Evolutionary conservation across 352 stramenopile species (phyloP).

Genomic region (Peronosclerospora sorghi): DNA sequence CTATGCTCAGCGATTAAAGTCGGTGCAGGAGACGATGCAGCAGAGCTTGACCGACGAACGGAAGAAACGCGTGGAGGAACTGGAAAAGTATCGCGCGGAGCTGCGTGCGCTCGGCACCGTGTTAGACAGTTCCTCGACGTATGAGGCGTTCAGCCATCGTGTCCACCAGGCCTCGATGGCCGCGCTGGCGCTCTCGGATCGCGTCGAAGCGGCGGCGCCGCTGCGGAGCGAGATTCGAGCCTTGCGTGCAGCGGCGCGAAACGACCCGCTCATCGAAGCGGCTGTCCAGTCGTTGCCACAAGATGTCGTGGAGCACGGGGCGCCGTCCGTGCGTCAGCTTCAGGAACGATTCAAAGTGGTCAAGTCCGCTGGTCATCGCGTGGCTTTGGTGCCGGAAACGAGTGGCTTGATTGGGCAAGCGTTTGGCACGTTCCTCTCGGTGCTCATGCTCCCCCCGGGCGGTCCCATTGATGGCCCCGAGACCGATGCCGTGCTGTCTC

Average conservation of each 20-base stretch:
- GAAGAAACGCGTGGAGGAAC: constrained; percentile 42
- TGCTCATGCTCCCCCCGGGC: constrained; percentile 67
- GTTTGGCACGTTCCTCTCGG: constrained; percentile 55
- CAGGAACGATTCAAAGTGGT: constrained; percentile 79
- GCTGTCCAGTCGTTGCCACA: constrained; percentile 53
- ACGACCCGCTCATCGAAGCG: constrained; percentile 64
- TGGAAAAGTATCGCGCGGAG: constrained; percentile 57
- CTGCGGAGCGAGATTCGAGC: constrained; percentile 61
- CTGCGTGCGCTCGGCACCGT: constrained; percentile 55
- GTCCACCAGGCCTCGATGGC: constrained; percentile 79
- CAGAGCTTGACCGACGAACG: constrained; percentile 49
- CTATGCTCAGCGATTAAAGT: constrained; percentile 30
- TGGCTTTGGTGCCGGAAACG: constrained; percentile 54
- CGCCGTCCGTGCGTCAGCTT: constrained; percentile 61
- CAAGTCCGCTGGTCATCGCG: constrained; percentile 55
- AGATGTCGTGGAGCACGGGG: constrained; percentile 49
- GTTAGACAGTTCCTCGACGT: constrained; percentile 63
- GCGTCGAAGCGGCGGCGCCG: constrained; percentile 62
- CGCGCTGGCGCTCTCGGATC: constrained; percentile 62
- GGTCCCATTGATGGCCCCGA: constrained; percentile 63
- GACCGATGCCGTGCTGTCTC: constrained; percentile 66
- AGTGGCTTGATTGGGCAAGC: constrained; percentile 62
- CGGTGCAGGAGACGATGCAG: constrained; percentile 47
- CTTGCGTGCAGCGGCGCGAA: constrained; percentile 53
- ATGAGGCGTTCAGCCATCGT: constrained; percentile 78